Evolutionary conservation across 768 basidiomycete species (phyloP).

Genomic region (Collybiopsis luxurians): DNA sequence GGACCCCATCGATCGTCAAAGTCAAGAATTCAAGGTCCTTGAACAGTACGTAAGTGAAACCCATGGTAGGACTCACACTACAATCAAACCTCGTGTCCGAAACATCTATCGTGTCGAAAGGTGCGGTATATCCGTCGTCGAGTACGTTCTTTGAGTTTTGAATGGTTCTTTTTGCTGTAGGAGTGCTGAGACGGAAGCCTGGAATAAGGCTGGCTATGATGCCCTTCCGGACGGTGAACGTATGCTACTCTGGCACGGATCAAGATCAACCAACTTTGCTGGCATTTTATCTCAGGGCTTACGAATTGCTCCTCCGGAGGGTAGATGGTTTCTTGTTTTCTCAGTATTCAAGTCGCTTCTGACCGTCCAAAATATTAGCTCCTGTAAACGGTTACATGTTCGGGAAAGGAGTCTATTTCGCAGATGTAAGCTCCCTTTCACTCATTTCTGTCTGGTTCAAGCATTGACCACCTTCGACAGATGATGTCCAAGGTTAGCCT

Average conservation of each 20-base stretch:
- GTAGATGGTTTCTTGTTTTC: slow-evolving; percentile 21
- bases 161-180: slow-evolving; percentile 9
- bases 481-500: slow-evolving; percentile 59
- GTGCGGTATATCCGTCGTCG: slow-evolving; percentile 20
- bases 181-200: slow-evolving; percentile 29
- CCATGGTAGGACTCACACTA: slow-evolving; percentile 52
- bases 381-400: slow-evolving; percentile 63
- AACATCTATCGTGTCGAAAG: slow-evolving; percentile 57
- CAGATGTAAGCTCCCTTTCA: slow-evolving; percentile 40
- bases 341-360: neutral
- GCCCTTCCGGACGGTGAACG: slow-evolving; percentile 45
- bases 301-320: slow-evolving; percentile 65
- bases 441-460: slow-evolving; percentile 1
- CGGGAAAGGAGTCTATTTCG: slow-evolving; percentile 65
- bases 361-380: slow-evolving; percentile 23
- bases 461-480: slow-evolving; percentile 20
- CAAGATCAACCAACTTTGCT: slow-evolving; percentile 61
- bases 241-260: slow-evolving; percentile 62
- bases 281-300: slow-evolving; percentile 62
- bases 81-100: slow-evolving; percentile 38
- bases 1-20: slow-evolving; percentile 38
- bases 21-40: slow-evolving; percentile 47
- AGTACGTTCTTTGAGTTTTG: neutral
- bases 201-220: slow-evolving; percentile 44
- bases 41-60: slow-evolving; percentile 50